Evolutionary conservation across 768 basidiomycete genomes (phyloP).

Genomic region (Phaeolepiota aurea): DNA sequence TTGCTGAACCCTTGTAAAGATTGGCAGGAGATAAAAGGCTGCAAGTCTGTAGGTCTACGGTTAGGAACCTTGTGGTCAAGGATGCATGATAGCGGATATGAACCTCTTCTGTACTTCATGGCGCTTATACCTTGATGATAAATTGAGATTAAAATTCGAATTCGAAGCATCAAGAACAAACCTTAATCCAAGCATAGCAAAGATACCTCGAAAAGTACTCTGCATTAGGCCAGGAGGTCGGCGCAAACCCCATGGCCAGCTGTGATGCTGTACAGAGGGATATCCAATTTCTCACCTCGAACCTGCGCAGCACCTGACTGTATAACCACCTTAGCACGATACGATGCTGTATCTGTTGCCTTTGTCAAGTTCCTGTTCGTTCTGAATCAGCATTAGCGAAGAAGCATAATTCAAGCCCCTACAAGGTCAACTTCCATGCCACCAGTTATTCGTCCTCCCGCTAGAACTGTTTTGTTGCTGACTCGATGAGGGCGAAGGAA

Average conservation of each 20-base stretch:
- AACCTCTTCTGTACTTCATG: slow-evolving; percentile 23
- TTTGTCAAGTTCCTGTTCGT: slow-evolving; percentile 11
- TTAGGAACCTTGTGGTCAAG: too few species aligned
- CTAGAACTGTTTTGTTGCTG: slow-evolving; percentile 36
- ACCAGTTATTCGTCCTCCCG: slow-evolving; percentile 32
- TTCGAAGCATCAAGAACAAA: neutral
- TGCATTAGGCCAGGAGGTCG: slow-evolving; percentile 16
- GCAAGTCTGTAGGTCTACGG: slow-evolving; percentile 16
- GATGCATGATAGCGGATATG: neutral
- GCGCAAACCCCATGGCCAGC: slow-evolving; percentile 23
- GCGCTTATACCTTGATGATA: slow-evolving; percentile 11
- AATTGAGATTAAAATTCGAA: neutral
- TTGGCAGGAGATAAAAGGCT: slow-evolving; percentile 13
- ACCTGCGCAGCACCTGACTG: slow-evolving; percentile 16
- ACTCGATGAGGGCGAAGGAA: slow-evolving; percentile 34
- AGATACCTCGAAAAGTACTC: slow-evolving; percentile 20
- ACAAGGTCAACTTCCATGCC: slow-evolving; percentile 34
- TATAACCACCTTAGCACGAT: slow-evolving; percentile 18
- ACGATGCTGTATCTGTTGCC: slow-evolving; percentile 17
- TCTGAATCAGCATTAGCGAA: neutral
- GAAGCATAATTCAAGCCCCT: neutral
- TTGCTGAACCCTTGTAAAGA: slow-evolving; percentile 17
- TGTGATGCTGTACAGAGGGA: slow-evolving; percentile 17
- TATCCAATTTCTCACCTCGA: slow-evolving; percentile 19
- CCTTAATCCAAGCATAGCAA: slow-evolving; percentile 13